Conservation (phyloP, 2,329 filamentous ascomycete genomes). For the Fusarium veterinarium region DNA sequence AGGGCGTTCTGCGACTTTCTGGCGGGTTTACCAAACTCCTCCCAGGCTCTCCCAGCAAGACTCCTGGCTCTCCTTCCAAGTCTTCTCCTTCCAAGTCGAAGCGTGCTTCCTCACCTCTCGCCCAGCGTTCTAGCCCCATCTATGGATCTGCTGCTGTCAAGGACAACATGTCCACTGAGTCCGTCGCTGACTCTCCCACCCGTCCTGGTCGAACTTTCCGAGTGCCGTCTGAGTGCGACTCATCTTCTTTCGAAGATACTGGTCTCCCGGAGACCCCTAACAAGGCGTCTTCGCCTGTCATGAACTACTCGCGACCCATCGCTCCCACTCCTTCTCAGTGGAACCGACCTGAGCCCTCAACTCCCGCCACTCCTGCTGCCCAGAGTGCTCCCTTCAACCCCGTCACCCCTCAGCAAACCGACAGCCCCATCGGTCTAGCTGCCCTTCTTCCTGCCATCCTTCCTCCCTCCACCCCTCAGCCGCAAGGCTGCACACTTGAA, state of each 20-base stretch:
- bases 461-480: neutral
- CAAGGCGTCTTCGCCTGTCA: constrained; percentile 29
- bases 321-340: constrained; percentile 48
- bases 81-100: constrained; percentile 40
- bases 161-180: constrained; percentile 2
- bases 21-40: constrained; percentile 46
- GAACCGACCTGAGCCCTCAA: constrained; percentile 38
- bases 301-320: constrained; percentile 39
- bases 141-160: constrained; percentile 9
- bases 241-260: constrained; percentile 25
- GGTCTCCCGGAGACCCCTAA: constrained; percentile 16
- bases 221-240: constrained; percentile 32
- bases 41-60: constrained; percentile 41
- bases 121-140: constrained; percentile 23
- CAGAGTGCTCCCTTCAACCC: neutral
- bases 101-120: constrained; percentile 44
- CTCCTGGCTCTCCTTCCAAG: constrained; percentile 45
- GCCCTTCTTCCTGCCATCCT: constrained; percentile 36
- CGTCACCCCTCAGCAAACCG: constrained; percentile 8
- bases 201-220: constrained; percentile 35
- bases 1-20: constrained; percentile 42
- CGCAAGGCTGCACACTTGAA: neutral
- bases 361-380: constrained; percentile 37
- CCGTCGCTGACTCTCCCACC: constrained; percentile 15
- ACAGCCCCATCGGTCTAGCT: constrained; percentile 36